These are phyloP conservation scores for Chlorencoelia australis DNA, from an alignment of 2,329 filamentous ascomycete species.

Conservation along the genomic window DNA sequence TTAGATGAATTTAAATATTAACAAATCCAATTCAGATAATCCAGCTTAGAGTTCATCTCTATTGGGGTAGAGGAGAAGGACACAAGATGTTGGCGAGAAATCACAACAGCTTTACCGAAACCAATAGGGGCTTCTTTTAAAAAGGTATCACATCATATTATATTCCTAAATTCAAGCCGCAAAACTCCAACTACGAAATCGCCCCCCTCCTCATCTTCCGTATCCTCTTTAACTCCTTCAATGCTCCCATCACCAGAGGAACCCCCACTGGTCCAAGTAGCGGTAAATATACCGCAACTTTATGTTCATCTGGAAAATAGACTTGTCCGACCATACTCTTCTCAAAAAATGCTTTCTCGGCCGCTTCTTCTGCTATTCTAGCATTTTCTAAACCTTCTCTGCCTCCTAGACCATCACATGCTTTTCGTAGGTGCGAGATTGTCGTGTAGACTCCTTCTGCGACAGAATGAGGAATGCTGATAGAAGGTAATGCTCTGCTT, in stretches of 20 bases:
- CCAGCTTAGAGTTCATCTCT: no score
- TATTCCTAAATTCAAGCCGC: no score
- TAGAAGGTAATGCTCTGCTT: conserved; percentile 73
- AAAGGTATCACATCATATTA: no score
- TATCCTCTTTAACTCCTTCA: conserved; percentile 64
- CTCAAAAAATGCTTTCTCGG: conserved; percentile 93
- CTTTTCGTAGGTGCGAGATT: conserved; percentile 64
- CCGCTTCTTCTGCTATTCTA: conserved; percentile 74
- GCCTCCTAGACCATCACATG: conserved; percentile 61
- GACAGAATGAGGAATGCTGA: conserved; percentile 81
- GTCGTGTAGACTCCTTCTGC: conserved; percentile 76
- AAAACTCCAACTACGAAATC: no score
- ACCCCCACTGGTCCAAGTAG: conserved; percentile 85
- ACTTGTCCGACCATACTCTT: conserved; percentile 98
- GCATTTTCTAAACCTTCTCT: conserved; percentile 67
- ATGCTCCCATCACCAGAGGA: conserved; percentile 69
- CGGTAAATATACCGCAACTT: conserved; percentile 90
- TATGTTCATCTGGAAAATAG: conserved; percentile 98
- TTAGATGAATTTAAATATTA: no score
- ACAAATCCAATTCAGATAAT: no score
- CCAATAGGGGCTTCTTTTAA: no score
- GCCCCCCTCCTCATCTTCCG: conserved; percentile 19
- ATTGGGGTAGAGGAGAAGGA: no score
- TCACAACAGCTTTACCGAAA: no score
- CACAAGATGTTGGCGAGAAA: no score